Base-by-base conservation (phyloP, 2,329 filamentous ascomycete species). In the Curvularia eragrostidis region DNA sequence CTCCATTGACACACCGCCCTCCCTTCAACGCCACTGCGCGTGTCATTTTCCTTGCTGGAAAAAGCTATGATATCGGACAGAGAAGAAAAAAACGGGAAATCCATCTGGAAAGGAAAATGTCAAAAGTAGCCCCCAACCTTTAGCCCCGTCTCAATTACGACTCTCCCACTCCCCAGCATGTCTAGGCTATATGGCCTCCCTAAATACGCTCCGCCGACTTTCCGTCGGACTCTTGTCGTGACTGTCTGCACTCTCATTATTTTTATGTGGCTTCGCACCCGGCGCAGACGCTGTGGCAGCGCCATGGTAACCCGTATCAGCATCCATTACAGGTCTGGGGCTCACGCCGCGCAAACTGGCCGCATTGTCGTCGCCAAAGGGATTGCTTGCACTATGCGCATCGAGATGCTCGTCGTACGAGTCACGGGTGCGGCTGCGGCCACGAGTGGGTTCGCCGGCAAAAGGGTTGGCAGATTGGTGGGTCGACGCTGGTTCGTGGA, bases 311-410 rank as follows among this genome's bases (percentile, higher is more conserved):
- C 72, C 74, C 13, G 73, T 77, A 36, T 77, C 74, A 28, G 82
- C 83, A 48, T 87, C 81, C 38, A 79, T 78, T 41, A 80, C 59
- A n/a, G 91, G 91, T 64, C 91, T 77, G 3, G 91, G 91, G 75
- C 90, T 94, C 28, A 93, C 87, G 24, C 89, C 90, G 54, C 90
- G 79, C 76, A 91, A 68, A 72, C 71, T 76, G 23, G 69, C 64
- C 63, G 77, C 64, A 76, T 81, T 72, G 76, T 81, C 77, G 78
- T 77, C 74, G 18, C 71, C 73, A 61, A 77, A 77, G 1, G 74
- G 74, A 59, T 76, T 72, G 36, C 56, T 50, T 39, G 55, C 65
- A 36, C 61, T 69, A 80, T 65, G 63, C 60, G 50, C 58, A 62
- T 70, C 69, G 36, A 62, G 64, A 48, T 70, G 59, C 36, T 75